Conservation (phyloP, 768 basidiomycete genomes). For the Sarcodon aspratus region DNA sequence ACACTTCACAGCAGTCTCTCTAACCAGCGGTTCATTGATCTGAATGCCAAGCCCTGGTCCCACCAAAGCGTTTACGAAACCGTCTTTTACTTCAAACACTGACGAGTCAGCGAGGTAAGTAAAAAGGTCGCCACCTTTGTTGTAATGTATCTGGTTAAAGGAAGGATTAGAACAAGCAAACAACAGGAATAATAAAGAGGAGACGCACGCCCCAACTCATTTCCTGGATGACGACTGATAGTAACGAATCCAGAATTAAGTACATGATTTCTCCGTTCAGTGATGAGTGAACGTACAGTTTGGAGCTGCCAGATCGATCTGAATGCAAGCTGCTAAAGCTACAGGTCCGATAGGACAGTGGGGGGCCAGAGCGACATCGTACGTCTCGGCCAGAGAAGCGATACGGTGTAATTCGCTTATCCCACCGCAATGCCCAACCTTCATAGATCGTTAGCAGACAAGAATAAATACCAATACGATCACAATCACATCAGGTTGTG, state of each 20-base stretch:
- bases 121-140: conserved; percentile 46
- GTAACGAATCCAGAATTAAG: neutral
- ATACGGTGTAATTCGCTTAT: conserved; percentile 50
- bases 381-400: conserved; percentile 48
- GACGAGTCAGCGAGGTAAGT: conserved; percentile 43
- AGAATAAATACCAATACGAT: neutral
- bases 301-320: conserved; percentile 44
- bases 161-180: neutral
- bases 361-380: conserved; percentile 63
- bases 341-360: conserved; percentile 68
- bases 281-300: conserved; percentile 33
- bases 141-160: conserved; percentile 48
- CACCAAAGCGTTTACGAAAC: conserved; percentile 34
- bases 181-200: neutral
- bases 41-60: conserved; percentile 52
- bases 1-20: conserved; percentile 23
- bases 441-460: neutral
- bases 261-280: too few relatives aligned
- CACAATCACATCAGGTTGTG: conserved; percentile 49
- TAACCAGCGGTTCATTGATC: conserved; percentile 47
- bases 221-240: conserved; percentile 47
- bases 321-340: conserved; percentile 59
- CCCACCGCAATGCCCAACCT: conserved; percentile 51
- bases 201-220: conserved; percentile 45
- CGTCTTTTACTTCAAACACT: conserved; percentile 42